phyloP scores from a whole-genome alignment of 192 early-diverging fungal genomes.

The Radiomyces spectabilis region DNA sequence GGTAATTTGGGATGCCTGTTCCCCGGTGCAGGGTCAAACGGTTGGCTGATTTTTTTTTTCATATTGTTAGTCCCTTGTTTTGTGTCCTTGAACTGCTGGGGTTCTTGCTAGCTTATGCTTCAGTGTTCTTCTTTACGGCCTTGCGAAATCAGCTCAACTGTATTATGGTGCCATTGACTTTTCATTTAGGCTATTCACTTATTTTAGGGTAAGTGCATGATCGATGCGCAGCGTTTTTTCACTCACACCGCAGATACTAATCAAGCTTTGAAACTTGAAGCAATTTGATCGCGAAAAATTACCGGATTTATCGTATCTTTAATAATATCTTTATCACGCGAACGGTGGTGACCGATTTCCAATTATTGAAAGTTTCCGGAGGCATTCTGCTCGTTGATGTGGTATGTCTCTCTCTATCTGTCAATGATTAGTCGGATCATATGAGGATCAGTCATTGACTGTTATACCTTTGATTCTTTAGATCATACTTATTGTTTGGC shows the following conservation, averaged over 20 bases:
- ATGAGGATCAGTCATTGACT: too few species aligned
- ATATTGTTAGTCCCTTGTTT: slow-evolving; percentile 31
- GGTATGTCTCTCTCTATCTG: slow-evolving; percentile 11
- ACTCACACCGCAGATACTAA: too few species aligned
- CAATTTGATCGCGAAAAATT: slow-evolving; percentile 45
- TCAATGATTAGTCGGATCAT: background rate
- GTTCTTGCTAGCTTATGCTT: slow-evolving; percentile 33
- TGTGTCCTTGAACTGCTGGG: slow-evolving; percentile 39
- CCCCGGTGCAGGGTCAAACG: too few species aligned
- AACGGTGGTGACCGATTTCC: slow-evolving; percentile 30
- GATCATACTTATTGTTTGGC: slow-evolving; percentile 15
- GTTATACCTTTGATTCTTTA: background rate
- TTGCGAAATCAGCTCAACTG: slow-evolving; percentile 19
- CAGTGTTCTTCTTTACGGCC: slow-evolving; percentile 25
- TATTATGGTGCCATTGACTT: slow-evolving; percentile 26
- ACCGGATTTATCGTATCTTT: slow-evolving; percentile 42
- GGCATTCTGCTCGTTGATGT: slow-evolving; percentile 24
- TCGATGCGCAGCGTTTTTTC: too few species aligned
- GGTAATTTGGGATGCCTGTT: slow-evolving; percentile 17
- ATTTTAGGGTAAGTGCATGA: slow-evolving; percentile 26
- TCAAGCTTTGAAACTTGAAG: background rate
- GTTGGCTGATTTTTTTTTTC: background rate
- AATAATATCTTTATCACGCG: slow-evolving; percentile 43
- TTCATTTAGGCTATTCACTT: slow-evolving; percentile 32
- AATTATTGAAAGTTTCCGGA: slow-evolving; percentile 39